Base-by-base conservation (phyloP, 495 filamentous ascomycete species). In the Tuber aestivum region DNA sequence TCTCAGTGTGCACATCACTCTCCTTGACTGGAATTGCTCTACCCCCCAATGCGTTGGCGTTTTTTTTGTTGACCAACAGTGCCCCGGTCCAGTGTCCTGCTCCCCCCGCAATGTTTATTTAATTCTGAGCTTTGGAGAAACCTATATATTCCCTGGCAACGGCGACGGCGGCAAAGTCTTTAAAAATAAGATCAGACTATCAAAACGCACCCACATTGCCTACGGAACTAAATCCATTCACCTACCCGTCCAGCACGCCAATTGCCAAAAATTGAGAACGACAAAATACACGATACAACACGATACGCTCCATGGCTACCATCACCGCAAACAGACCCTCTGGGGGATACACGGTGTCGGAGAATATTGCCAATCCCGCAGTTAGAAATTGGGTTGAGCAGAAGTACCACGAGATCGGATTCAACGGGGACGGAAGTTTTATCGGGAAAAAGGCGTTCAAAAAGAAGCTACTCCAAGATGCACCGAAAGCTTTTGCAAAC, bases 301-400 rank as follows among this genome's bases (percentile, higher is more conserved):
- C 56, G 14, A 65, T 65, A 65, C 56, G 27, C 56, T 35, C n/a
- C 27, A 65, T 65, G 56, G 56, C 56, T 18, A 27, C 56, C 27
- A 65, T 35, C 56, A 35, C 56, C 56, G 27, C 56, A 3, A 65
- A 65, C 14, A 65, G 32, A 35, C 56, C 56, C 56, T 65, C 56
- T 7, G 56, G 56, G 27, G 32, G 56, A 35, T 65, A 65, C 32
- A 65, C 56, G 27, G 56, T 35, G 27, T 65, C 56, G 20, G 56
- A 65, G 56, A 65, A 65, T 35, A 27, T 65, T 35, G 56, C 18
- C 27, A 65, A 65, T 65, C 56, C 27, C 56, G 56, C 27, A 20
- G 56, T 65, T 27, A 65, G 56, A 65, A 65, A 65, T 65, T 65
- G 56, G 56, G 56, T 65, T 65, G 56, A 35, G 27, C 56, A 65